Percentiles rank a stretch among this genome's conserved stretches.
Conservation (phyloP, 2,329 filamentous ascomycete genomes). For the Thelonectria rubi region DNA sequence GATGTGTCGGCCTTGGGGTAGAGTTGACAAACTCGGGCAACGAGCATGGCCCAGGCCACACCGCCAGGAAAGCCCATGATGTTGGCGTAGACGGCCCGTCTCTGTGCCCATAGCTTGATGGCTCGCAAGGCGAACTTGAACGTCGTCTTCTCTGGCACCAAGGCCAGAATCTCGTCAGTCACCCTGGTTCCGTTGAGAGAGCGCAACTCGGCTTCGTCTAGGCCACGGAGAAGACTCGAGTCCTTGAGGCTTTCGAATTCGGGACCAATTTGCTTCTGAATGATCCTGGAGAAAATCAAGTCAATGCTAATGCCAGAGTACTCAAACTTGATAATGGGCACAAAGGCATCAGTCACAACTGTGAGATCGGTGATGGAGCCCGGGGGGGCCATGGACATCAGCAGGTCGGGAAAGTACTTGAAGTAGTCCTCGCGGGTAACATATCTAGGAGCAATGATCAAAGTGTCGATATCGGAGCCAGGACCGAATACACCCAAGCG, state of each 20-base stretch:
- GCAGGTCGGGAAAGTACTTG: slow-evolving; percentile 80
- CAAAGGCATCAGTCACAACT: slow-evolving; percentile 87
- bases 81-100: slow-evolving; percentile 92
- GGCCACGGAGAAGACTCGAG: slow-evolving; percentile 82
- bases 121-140: slow-evolving; percentile 90
- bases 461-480: slow-evolving; percentile 96
- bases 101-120: slow-evolving; percentile 96
- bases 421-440: slow-evolving; percentile 93
- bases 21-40: slow-evolving; percentile 93
- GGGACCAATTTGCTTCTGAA: slow-evolving; percentile 73
- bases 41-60: slow-evolving; percentile 98
- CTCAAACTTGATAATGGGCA: slow-evolving; percentile 97
- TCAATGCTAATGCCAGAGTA: slow-evolving; percentile 93
- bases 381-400: slow-evolving; percentile 77
- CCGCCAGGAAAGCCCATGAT: slow-evolving; percentile 97
- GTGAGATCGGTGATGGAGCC: slow-evolving; percentile 87
- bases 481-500: slow-evolving; percentile 93
- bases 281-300: slow-evolving; percentile 84
- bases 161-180: slow-evolving; percentile 87
- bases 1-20: slow-evolving; percentile 93
- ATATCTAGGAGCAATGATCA: slow-evolving; percentile 91
- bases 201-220: slow-evolving; percentile 87
- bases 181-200: slow-evolving; percentile 95
- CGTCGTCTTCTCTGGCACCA: slow-evolving; percentile 89
- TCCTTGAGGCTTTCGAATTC: slow-evolving; percentile 79